A percentile compares a stretch with the other conserved stretches of the same genome.
Conservation (phyloP, 1,139 yeast species). For the Insectozyma bohioensis region DNA sequence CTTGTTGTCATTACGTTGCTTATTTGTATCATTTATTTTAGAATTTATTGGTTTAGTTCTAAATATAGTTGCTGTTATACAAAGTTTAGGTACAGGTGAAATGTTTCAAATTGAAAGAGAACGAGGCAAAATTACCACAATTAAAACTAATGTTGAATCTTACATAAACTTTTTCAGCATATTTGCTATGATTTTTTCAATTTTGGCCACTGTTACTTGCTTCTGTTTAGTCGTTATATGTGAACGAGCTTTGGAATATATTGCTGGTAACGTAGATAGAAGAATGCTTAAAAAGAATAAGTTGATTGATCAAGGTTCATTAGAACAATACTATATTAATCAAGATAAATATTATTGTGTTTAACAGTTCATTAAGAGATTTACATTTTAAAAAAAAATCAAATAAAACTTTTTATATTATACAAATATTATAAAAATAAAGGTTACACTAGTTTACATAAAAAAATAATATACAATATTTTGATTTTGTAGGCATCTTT, state of each 20-base stretch:
- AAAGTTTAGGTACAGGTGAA: slow-evolving; percentile 19
- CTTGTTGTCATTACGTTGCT: slow-evolving; percentile 16
- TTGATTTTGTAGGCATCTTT: slow-evolving; percentile 10
- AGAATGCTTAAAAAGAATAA: slow-evolving; percentile 11
- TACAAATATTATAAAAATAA: no score
- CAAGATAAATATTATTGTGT: slow-evolving; percentile 12
- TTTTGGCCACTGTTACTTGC: slow-evolving; percentile 14
- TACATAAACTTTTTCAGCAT: slow-evolving; percentile 19
- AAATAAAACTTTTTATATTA: no score
- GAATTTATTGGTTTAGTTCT: slow-evolving; percentile 24
- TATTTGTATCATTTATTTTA: slow-evolving; percentile 15
- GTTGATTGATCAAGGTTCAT: slow-evolving; percentile 9
- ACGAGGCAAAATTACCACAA: slow-evolving; percentile 11
- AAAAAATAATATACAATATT: slow-evolving; percentile 5
- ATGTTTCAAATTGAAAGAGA: slow-evolving; percentile 29
- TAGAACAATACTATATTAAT: slow-evolving; percentile 8
- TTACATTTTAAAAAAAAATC: no score
- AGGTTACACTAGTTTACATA: no score
- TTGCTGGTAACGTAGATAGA: slow-evolving; percentile 22
- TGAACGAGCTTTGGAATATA: slow-evolving; percentile 17
- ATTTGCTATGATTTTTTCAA: slow-evolving; percentile 15
- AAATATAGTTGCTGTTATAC: slow-evolving; percentile 20
- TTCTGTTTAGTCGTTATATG: slow-evolving; percentile 13
- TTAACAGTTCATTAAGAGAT: no score
- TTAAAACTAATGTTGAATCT: slow-evolving; percentile 26